Evolutionary conservation across 208 protist species (phyloP).

Genomic region (Porcisia hertigi): DNA sequence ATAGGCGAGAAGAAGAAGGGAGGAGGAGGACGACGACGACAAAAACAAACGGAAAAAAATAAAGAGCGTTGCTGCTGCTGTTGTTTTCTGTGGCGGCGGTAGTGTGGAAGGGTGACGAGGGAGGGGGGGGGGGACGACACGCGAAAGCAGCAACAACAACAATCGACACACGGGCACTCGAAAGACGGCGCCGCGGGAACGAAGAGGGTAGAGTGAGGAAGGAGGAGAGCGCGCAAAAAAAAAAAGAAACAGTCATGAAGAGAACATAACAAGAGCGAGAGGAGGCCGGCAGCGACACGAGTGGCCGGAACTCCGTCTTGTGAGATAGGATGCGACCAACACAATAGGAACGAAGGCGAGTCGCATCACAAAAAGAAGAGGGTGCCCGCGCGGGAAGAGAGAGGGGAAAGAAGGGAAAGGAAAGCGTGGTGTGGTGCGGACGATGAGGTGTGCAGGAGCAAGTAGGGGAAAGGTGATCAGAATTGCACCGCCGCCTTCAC

Average conservation of each 20-base stretch:
- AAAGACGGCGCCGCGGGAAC: not conserved
- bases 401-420: not conserved
- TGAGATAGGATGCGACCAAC: not conserved
- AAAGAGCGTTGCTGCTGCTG: no score
- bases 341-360: not conserved
- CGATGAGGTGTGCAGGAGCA: not conserved
- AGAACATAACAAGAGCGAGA: no score
- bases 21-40: not conserved
- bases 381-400: not conserved
- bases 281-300: not conserved
- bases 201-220: not conserved
- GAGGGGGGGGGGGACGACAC: slow-evolving; percentile 5
- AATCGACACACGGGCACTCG: not conserved
- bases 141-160: not conserved
- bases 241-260: not conserved
- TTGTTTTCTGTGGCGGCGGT: no score
- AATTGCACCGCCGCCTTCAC: not conserved
- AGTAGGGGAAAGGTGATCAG: not conserved
- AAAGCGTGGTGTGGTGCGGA: not conserved
- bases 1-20: not conserved
- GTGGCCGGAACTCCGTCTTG: not conserved
- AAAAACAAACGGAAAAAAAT: no score
- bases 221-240: not conserved
- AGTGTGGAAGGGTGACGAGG: not conserved
- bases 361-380: not conserved